phyloP scores from a whole-genome alignment of 495 filamentous ascomycete species.

The Penicillium goetzii region DNA sequence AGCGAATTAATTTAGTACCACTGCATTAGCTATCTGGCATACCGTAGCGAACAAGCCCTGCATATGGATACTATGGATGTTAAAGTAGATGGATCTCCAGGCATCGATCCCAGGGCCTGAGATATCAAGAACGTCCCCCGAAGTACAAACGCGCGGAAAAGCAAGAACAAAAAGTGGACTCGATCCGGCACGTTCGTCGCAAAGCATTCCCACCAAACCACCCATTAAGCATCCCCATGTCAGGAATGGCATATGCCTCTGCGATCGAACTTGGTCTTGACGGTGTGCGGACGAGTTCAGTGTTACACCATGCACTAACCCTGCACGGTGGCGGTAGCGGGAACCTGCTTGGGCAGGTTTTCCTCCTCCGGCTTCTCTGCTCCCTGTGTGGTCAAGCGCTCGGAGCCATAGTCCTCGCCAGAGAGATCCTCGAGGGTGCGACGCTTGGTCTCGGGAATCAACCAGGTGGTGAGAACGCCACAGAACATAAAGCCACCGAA shows the following conservation, averaged over 20 bases:
- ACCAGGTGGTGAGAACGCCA: conserved; percentile 64
- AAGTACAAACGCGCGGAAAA: background rate
- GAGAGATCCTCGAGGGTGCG: conserved; percentile 50
- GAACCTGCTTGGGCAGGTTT: background rate
- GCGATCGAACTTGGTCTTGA: background rate
- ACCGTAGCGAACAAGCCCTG: background rate
- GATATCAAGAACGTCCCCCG: background rate
- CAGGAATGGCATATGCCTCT: background rate
- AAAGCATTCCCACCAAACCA: background rate
- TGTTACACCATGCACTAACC: background rate
- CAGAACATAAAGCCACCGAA: conserved; percentile 80
- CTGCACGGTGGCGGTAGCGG: conserved; percentile 1
- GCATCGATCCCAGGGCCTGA: background rate
- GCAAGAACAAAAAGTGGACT: background rate
- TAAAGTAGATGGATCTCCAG: background rate
- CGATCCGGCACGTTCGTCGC: background rate
- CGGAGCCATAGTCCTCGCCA: conserved; percentile 16
- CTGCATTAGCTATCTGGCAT: background rate
- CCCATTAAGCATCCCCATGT: background rate
- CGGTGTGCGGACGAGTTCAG: background rate
- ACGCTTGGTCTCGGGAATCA: conserved; percentile 78
- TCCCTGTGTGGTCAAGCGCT: background rate
- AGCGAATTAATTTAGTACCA: background rate
- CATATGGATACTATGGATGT: conserved; percentile 1
- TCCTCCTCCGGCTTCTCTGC: background rate